phyloP scores from a whole-genome alignment of 108 stramenopile genomes.

The Stephanodiscus triporus region DNA sequence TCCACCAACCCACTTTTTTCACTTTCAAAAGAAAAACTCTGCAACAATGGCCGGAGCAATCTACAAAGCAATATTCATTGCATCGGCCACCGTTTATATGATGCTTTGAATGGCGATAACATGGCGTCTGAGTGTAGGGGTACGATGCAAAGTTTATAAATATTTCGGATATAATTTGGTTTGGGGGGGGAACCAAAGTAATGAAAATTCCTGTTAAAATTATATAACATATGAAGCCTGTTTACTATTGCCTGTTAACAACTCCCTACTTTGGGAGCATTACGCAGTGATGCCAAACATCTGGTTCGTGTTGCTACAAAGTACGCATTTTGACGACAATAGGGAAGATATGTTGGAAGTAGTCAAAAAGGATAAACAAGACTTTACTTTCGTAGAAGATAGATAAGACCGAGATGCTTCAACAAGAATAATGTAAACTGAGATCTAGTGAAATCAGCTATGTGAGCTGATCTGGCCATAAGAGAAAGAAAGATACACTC shows the following conservation, averaged over 20 bases:
- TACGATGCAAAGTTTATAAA: no score
- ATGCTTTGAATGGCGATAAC: background rate
- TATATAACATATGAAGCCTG: no score
- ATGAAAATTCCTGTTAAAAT: no score
- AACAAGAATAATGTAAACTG: background rate
- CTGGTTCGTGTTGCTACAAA: no score
- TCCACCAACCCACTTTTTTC: background rate
- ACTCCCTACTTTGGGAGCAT: no score
- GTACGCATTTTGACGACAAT: no score
- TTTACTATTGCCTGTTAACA: no score
- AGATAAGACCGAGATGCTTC: no score
- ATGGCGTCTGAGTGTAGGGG: background rate
- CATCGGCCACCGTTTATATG: background rate
- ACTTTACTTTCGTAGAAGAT: background rate
- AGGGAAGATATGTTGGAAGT: no score
- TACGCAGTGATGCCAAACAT: no score
- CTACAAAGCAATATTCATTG: background rate
- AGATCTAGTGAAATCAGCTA: background rate
- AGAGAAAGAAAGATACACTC: constrained; percentile 7
- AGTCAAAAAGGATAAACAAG: background rate
- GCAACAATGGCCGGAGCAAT: background rate
- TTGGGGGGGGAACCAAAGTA: no score
- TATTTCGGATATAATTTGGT: no score
- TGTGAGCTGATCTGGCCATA: background rate
- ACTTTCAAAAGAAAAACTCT: constrained; percentile 6